Evolutionary conservation across 163 green algal genomes (phyloP).

Genomic region (Scenedesmus sp.): DNA sequence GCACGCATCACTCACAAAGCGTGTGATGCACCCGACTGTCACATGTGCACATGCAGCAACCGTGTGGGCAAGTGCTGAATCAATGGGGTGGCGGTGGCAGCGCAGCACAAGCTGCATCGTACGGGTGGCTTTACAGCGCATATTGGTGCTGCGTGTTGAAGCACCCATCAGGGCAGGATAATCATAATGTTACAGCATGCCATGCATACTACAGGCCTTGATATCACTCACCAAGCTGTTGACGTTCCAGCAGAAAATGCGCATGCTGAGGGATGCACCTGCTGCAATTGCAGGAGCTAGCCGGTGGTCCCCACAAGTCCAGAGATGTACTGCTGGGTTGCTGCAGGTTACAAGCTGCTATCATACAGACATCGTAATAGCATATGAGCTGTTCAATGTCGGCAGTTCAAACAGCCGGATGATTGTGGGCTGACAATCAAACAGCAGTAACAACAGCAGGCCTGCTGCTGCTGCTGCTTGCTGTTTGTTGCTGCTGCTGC

Average conservation of each 20-base stretch:
- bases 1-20: not conserved
- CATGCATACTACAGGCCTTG: not conserved
- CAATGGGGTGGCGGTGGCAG: too few species aligned
- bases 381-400: too few species aligned
- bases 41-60: too few species aligned
- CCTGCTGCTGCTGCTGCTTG: not conserved
- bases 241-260: conserved; percentile 58
- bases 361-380: too few species aligned
- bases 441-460: not conserved
- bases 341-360: not conserved
- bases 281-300: not conserved
- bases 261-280: not conserved
- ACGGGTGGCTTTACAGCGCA: too few species aligned
- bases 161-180: too few species aligned
- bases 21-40: too few species aligned
- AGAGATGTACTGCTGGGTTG: not conserved
- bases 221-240: conserved; percentile 48
- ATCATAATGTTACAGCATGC: too few species aligned
- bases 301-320: not conserved
- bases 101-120: too few species aligned
- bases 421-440: not conserved
- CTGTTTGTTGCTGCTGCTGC: not conserved
- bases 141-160: too few species aligned
- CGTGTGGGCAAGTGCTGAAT: too few species aligned
- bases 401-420: not conserved